phyloP scores from a whole-genome alignment of 1,284 basidiomycete genomes.

The Coniferiporia weirii region DNA sequence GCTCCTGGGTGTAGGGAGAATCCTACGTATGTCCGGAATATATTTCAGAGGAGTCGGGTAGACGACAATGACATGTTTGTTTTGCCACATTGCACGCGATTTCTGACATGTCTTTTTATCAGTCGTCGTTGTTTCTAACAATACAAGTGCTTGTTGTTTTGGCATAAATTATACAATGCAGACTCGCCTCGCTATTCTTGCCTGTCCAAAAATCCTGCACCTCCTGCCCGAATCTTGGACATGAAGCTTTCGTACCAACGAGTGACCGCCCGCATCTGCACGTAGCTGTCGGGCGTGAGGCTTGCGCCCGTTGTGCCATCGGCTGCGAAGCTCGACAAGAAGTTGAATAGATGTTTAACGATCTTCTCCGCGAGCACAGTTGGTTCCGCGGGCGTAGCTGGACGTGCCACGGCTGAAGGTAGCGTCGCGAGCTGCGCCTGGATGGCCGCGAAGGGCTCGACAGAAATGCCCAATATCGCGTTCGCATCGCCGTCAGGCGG shows the following conservation, averaged over 20 bases:
- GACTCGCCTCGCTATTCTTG: constrained; percentile 35
- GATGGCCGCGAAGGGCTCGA: constrained; percentile 62
- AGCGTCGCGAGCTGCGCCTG: constrained; percentile 46
- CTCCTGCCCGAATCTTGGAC: constrained; percentile 66
- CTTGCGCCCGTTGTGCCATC: constrained; percentile 38
- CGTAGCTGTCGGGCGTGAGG: constrained; percentile 56
- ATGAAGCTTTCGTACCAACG: constrained; percentile 82
- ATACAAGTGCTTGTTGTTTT: background rate
- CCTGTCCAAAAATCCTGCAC: constrained; percentile 72
- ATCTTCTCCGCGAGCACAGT: constrained; percentile 55
- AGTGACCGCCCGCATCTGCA: constrained; percentile 73
- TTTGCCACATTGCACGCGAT: background rate
- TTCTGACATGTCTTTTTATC: background rate
- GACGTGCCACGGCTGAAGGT: constrained; percentile 32
- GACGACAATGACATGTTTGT: background rate
- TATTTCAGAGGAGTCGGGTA: too few relatives aligned
- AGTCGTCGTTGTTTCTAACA: background rate
- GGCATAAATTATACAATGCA: background rate
- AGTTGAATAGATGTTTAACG: constrained; percentile 79
- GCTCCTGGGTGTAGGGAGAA: too few relatives aligned
- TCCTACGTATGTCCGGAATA: too few relatives aligned
- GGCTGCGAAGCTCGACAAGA: constrained; percentile 70
- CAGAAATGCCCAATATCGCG: constrained; percentile 66
- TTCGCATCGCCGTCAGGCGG: constrained; percentile 43
- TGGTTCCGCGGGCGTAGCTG: constrained; percentile 29